These are phyloP conservation scores for Orobanche coerulescens DNA, from an alignment of 257 asterid species.

Conservation along the genomic window DNA sequence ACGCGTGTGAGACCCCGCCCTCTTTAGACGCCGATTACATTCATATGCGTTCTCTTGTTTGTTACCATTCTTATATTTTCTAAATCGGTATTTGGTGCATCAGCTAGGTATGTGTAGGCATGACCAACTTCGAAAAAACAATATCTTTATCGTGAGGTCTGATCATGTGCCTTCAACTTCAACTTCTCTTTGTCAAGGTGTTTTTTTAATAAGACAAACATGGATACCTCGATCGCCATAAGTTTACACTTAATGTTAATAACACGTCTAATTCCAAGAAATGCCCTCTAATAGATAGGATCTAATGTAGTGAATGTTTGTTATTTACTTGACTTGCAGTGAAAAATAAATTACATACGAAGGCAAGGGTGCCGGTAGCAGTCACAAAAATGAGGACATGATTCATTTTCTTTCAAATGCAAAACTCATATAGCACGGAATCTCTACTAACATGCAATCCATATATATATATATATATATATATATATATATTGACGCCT, in stretches of 20 bases:
- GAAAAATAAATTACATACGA: neutral
- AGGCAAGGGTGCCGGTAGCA: neutral
- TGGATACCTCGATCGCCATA: neutral
- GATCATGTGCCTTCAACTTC: conserved; percentile 40
- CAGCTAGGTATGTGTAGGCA: conserved; percentile 43
- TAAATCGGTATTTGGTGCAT: conserved; percentile 20
- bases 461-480: no score
- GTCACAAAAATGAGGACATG: neutral
- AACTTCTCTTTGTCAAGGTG: conserved; percentile 38
- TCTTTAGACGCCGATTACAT: no score
- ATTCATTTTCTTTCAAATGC: neutral
- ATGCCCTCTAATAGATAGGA: neutral
- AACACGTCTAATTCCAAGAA: neutral
- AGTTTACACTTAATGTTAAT: neutral
- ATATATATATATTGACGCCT: no score
- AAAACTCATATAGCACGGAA: neutral
- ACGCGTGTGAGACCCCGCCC: no score
- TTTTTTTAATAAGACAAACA: neutral
- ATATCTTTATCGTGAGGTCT: conserved; percentile 35
- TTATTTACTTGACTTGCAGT: neutral
- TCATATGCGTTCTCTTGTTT: conserved; percentile 1
- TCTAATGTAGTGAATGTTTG: neutral
- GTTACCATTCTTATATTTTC: conserved; percentile 22
- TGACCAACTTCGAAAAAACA: conserved; percentile 30
- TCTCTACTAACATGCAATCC: no score